Percentiles rank a stretch among this genome's conserved stretches.
These are phyloP conservation scores for Chenopodium formosanum DNA, from an alignment of 148 eudicot species.

Conservation along the genomic window DNA sequence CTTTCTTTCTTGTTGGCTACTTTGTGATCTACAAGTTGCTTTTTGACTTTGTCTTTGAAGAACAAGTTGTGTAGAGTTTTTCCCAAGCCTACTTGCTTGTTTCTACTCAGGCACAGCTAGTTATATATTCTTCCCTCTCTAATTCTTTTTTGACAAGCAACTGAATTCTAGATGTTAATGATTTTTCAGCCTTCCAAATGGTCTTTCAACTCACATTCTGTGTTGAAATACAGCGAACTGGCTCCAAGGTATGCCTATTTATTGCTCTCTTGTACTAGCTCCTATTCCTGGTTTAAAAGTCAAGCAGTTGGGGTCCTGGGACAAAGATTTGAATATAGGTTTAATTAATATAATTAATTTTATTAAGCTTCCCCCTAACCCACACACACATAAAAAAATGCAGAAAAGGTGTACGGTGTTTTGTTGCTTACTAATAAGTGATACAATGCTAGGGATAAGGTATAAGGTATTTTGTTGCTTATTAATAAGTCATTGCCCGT, in stretches of 20 bases:
- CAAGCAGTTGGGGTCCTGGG: not conserved
- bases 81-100: not conserved
- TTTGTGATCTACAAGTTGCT: not conserved
- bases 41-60: not conserved
- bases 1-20: not conserved
- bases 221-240: constrained; percentile 79
- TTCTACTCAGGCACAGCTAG: no score
- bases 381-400: not conserved
- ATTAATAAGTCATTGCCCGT: not conserved
- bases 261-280: not conserved
- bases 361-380: not conserved
- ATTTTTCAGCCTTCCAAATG: constrained; percentile 80
- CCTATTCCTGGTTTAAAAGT: constrained; percentile 14
- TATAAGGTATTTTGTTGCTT: no score
- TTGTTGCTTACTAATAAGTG: not conserved
- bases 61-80: not conserved
- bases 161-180: constrained; percentile 17
- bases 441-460: not conserved
- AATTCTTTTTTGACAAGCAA: not conserved
- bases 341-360: not conserved
- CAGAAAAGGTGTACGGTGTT: not conserved
- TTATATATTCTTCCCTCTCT: not conserved
- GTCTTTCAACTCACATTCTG: constrained; percentile 83
- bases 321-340: not conserved
- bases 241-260: constrained; percentile 67